Conservation (phyloP, 345 rosid genomes). For the Rubroshorea leprosula region DNA sequence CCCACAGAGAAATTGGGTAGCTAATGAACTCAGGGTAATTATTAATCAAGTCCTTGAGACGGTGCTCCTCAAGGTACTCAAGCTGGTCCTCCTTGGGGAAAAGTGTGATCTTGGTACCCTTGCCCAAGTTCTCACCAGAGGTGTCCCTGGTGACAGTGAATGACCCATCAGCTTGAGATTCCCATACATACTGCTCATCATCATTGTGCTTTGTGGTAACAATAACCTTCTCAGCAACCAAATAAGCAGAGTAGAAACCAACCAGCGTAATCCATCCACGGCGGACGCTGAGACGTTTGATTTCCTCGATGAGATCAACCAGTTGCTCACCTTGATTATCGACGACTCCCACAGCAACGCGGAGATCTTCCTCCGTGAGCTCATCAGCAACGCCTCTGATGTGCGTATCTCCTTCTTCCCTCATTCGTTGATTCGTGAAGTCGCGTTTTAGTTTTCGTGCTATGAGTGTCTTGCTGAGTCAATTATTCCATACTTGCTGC, state of each 20-base stretch:
- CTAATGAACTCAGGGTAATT: constrained; percentile 95
- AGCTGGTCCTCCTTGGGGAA: constrained; percentile 79
- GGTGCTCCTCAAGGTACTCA: constrained; percentile 85
- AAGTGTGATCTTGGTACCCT: constrained; percentile 76
- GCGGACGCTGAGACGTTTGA: constrained; percentile 60
- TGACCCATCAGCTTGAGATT: constrained; percentile 91
- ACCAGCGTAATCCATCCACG: no score
- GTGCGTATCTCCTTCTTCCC: no score
- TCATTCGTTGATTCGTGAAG: no score
- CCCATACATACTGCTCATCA: constrained; percentile 88
- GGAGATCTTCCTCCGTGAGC: constrained; percentile 73
- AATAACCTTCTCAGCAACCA: constrained; percentile 79
- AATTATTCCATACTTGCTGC: no score
- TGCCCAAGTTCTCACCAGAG: constrained; percentile 64
- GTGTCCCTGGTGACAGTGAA: constrained; percentile 76
- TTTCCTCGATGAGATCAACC: constrained; percentile 74
- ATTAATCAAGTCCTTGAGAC: constrained; percentile 77
- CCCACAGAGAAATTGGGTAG: constrained; percentile 82
- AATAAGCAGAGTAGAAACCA: constrained; percentile 79
- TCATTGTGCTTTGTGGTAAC: constrained; percentile 78
- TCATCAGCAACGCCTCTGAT: constrained; percentile 71
- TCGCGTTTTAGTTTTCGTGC: no score
- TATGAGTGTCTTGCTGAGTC: no score
- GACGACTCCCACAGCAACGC: constrained; percentile 65
- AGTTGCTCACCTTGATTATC: constrained; percentile 63